Conservation (phyloP, 2,329 filamentous ascomycete species). For the Penicillium concentricum region DNA sequence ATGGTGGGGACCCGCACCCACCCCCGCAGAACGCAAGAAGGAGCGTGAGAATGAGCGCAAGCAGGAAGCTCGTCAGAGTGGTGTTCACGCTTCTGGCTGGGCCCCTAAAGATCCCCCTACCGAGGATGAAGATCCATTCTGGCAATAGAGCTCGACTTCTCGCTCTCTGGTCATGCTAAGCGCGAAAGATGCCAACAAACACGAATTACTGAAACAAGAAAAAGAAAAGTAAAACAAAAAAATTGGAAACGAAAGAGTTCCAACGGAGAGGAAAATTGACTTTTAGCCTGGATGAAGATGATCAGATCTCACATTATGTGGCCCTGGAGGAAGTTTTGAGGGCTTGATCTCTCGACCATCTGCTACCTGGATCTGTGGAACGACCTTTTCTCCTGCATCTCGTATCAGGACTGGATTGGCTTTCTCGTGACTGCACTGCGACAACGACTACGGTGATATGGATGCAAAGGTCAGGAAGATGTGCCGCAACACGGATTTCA, state of each 20-base stretch:
- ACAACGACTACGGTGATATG: background rate
- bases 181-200: background rate
- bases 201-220: background rate
- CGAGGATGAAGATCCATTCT: background rate
- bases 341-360: background rate
- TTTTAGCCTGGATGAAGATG: background rate
- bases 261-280: background rate
- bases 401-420: background rate
- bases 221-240: background rate
- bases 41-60: background rate
- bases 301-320: background rate
- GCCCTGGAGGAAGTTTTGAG: background rate
- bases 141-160: background rate
- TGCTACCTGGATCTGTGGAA: background rate
- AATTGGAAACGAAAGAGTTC: constrained; percentile 3
- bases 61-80: background rate
- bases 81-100: background rate
- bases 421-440: background rate
- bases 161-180: background rate
- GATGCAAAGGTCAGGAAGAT: background rate
- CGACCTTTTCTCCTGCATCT: background rate
- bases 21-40: background rate
- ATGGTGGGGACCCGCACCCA: background rate
- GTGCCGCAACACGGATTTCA: background rate
- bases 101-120: background rate